phyloP scores from a whole-genome alignment of 768 basidiomycete genomes.

The Xerocomus spinulosus region DNA sequence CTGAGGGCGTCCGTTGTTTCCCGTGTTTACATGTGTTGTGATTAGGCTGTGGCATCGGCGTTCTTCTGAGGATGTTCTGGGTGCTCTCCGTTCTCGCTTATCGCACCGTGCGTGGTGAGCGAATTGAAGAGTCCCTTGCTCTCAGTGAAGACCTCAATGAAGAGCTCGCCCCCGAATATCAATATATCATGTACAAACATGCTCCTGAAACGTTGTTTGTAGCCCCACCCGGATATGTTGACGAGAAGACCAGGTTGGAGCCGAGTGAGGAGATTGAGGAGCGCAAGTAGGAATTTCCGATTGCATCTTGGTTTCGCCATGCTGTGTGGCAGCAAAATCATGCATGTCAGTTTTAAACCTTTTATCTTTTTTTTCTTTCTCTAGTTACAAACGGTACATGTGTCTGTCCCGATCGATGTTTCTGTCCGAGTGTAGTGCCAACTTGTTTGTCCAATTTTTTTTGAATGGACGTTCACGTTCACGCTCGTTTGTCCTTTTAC shows the following conservation, averaged over 20 bases:
- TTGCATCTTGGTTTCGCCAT: neutral
- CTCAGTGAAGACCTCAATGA: constrained; percentile 39
- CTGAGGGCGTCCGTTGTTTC: neutral
- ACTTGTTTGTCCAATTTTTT: neutral
- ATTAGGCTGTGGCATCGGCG: constrained; percentile 78
- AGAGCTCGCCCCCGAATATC: too few relatives aligned
- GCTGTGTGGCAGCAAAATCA: neutral
- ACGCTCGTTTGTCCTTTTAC: neutral
- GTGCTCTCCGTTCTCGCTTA: constrained; percentile 60
- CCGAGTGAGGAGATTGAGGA: constrained; percentile 9
- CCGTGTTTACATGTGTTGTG: neutral
- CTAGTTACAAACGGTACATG: constrained; percentile 6
- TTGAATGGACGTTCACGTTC: neutral
- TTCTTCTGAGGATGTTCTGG: constrained; percentile 76
- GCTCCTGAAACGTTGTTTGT: constrained; percentile 42
- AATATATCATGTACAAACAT: too few relatives aligned
- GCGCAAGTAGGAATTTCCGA: constrained; percentile 12
- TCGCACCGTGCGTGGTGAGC: constrained; percentile 49
- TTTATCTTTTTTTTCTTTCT: constrained; percentile 1
- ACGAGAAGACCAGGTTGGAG: constrained; percentile 44
- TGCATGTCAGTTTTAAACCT: neutral
- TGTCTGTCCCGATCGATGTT: constrained; percentile 1
- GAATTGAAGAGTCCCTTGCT: constrained; percentile 40
- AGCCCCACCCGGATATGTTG: constrained; percentile 56
- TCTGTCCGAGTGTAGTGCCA: constrained; percentile 1